Evolutionary conservation across 805 yeast species (phyloP), one percentile per base, ranked within the genome.

Genomic region (Lachancea kluyveri): DNA sequence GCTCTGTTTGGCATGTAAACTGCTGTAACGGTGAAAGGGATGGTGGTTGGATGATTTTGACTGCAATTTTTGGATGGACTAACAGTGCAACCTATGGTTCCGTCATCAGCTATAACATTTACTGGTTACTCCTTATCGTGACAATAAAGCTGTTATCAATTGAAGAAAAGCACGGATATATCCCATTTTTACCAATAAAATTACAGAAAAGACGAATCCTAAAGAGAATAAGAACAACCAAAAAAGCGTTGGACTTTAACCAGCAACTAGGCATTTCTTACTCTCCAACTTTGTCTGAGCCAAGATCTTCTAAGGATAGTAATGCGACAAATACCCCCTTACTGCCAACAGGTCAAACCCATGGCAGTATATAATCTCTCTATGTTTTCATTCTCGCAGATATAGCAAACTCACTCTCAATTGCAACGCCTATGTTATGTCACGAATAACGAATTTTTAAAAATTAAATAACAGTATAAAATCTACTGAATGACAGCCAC

Each of bases 11-110:
- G 96, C 96, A 87, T 54, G 95, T 87, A 16, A 85, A 87, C 59
- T 86, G 95, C 57, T 87, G 96, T 61, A 86, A 86, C 54, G 94
- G 95, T 15, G 80, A 83, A 44, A 81, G 72, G n/a, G 96, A 87
- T 50, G 94, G 94, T 4, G 75, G 79, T 19, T 87, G 94, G 95
- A 85, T 86, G 94, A 64, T 87, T 21, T 68, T 83, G 47, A 85
- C 88, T 21, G 96, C 95, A 1, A 65, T 87, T 4, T 68, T 87
- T 30, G 96, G 96, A 2, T 87, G 96, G 96, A 86, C 92, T 9
- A 87, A 87, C 54, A 75, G 88, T 41, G 96, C 95, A 3, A 87
- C 96, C 0, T 84, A 80, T 51, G 94, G 94, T 4, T 82, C 94
- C 13, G 87, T 87, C 1, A 54, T 70, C 4, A 72, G 87, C 30